Evolutionary conservation across 805 yeast genomes (phyloP), one percentile per base, ranked within the genome.

Genomic region (Barnettozyma botsteinii): DNA sequence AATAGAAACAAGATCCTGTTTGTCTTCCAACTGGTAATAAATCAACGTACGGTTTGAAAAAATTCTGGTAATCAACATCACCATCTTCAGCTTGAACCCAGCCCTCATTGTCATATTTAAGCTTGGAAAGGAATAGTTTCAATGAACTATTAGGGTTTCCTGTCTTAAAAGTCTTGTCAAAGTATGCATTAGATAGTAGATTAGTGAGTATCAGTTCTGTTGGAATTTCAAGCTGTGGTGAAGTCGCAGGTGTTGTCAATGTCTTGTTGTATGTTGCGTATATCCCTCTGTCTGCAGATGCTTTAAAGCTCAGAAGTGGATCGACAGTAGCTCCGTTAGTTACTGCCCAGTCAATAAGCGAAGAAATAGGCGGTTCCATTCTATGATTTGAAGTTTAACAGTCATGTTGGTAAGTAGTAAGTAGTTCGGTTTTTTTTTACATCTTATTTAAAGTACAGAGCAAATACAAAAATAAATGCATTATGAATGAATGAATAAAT

Each of bases 1-100:
- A 88, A 43, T 73, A 70, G 35, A 73, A 70, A 2, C 94, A 89
- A 6, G 81, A 62, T 10, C 61, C 67, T 7, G 75, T 72, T 2
- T 52, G 56, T 7, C 35, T 43, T 3, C 55, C 51, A 4, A 67
- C 35, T 1, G 86, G 85, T 20, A 80, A 54, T n/a, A 65, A 60
- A 26, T 68, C 61, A 22, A 80, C 57, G 48, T 79, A 80, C 2
- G 76, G 72, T 19, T 39, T 34, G 42, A 64, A 67, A 37, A 61
- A 59, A 23, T 42, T 37, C 7, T 54, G 55, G 4, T 62, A n/a
- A 27, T 63, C 50, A 4, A 14, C 40, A 4, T 39, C 48, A 18
- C 37, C 45, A 5, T 38, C 50, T 28, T 37, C 12, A 15, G 42
- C 17, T 21, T 21, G 14, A 24, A 18, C 28, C 42, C 37, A 22